These are phyloP conservation scores for Astrothelium macrocarpum DNA, from an alignment of 495 filamentous ascomycete species.

Conservation along the genomic window DNA sequence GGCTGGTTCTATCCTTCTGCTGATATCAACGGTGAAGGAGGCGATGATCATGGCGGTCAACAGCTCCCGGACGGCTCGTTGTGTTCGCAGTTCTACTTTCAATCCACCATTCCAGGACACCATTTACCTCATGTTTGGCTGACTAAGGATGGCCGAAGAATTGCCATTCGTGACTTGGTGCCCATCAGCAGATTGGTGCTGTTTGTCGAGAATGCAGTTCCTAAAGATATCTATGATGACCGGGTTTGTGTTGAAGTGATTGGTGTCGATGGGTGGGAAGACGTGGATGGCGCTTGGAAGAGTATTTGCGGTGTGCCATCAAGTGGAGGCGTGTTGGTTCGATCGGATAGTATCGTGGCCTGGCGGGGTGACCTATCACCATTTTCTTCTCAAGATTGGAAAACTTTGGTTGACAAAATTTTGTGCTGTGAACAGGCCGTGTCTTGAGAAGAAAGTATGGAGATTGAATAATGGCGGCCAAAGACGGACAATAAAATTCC, in stretches of 20 bases:
- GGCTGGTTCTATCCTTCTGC: slow-evolving; percentile 13
- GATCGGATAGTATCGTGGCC: slow-evolving; percentile 11
- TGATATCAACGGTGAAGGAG: slow-evolving; percentile 7
- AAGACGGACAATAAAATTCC: too few relatives aligned
- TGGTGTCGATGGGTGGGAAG: neutral
- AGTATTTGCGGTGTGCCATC: neutral
- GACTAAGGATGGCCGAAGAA: neutral
- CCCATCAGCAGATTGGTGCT: slow-evolving; percentile 2
- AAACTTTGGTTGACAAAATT: neutral
- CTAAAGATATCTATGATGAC: neutral
- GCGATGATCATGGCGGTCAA: slow-evolving; percentile 5
- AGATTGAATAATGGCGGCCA: too few relatives aligned
- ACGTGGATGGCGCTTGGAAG: neutral
- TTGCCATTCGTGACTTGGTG: slow-evolving; percentile 8
- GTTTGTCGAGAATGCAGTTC: neutral
- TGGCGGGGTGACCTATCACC: neutral
- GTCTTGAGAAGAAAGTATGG: too few relatives aligned
- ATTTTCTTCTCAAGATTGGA: neutral
- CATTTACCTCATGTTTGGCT: slow-evolving; percentile 13
- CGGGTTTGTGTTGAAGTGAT: neutral
- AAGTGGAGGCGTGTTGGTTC: slow-evolving; percentile 6
- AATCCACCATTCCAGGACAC: slow-evolving; percentile 11
- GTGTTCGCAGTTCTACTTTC: slow-evolving; percentile 4
- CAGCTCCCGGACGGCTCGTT: neutral
- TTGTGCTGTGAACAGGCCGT: too few relatives aligned